phyloP scores from a whole-genome alignment of 257 asterid species.

The Lycium ferocissimum region DNA sequence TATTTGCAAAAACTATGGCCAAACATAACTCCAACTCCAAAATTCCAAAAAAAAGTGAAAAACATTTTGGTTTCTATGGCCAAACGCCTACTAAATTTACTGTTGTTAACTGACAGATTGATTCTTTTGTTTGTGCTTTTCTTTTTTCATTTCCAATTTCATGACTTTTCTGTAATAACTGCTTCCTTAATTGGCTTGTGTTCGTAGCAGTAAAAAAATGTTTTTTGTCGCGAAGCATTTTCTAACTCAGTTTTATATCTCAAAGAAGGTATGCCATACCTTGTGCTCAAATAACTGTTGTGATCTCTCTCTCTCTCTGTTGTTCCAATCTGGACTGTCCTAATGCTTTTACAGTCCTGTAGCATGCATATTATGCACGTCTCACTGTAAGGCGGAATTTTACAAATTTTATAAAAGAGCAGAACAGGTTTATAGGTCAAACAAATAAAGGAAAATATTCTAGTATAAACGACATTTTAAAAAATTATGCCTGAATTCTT shows the following conservation, averaged over 20 bases:
- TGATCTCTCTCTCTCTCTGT: neutral
- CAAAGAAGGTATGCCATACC: neutral
- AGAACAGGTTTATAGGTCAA: neutral
- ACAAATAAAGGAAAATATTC: neutral
- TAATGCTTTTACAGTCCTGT: neutral
- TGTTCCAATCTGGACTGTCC: neutral
- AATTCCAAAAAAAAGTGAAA: too few relatives aligned
- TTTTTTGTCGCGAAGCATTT: neutral
- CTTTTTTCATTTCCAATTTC: neutral
- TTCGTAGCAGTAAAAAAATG: neutral
- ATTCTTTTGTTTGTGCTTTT: slow-evolving; percentile 19
- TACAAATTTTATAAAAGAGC: neutral
- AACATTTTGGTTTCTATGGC: too few relatives aligned
- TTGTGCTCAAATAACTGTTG: neutral
- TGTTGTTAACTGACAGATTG: neutral
- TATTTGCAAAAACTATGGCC: too few relatives aligned
- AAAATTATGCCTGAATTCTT: neutral
- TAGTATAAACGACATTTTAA: neutral
- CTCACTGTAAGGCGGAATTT: neutral
- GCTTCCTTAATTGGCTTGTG: neutral
- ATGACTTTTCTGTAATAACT: neutral
- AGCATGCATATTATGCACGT: slow-evolving; percentile 16
- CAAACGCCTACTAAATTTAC: neutral
- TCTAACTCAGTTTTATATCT: neutral
- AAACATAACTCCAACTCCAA: too few relatives aligned